Evolutionary conservation across 225 moss, liverwort and hornwort species (phyloP).

Genomic region (Takakia lepidozioides): DNA sequence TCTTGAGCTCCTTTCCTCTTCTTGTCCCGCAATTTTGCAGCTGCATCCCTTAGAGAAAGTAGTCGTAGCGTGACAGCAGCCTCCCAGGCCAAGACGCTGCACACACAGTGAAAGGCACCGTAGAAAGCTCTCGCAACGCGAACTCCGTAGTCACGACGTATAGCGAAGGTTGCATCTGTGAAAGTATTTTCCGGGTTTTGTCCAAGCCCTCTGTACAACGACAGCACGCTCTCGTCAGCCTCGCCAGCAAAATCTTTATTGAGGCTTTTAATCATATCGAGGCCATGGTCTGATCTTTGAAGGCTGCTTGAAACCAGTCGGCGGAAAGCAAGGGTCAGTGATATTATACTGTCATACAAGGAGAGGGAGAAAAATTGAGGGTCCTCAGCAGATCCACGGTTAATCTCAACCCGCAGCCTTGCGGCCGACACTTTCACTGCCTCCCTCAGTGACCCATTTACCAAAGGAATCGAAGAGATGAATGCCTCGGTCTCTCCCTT

Average conservation of each 20-base stretch:
- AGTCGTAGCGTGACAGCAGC: slow-evolving; percentile 18
- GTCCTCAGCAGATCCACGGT: slow-evolving; percentile 8
- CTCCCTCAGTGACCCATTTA: slow-evolving; percentile 28
- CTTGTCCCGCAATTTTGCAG: slow-evolving; percentile 5
- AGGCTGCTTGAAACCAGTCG: slow-evolving; percentile 8
- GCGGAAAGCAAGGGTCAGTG: slow-evolving; percentile 14
- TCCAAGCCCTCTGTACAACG: background rate
- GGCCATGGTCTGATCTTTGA: slow-evolving; percentile 8
- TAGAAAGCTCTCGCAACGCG: slow-evolving; percentile 3
- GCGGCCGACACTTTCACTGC: slow-evolving; percentile 14
- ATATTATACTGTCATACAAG: slow-evolving; percentile 12
- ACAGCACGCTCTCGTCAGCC: background rate
- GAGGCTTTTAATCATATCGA: slow-evolving; percentile 6
- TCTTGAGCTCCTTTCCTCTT: slow-evolving; percentile 11
- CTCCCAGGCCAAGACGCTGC: slow-evolving; percentile 16
- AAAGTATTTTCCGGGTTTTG: background rate
- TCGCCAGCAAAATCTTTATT: background rate
- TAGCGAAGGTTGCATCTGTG: slow-evolving; percentile 1
- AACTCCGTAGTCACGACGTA: slow-evolving; percentile 7
- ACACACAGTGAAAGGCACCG: slow-evolving; percentile 11
- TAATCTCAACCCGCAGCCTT: slow-evolving; percentile 25
- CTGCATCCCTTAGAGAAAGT: slow-evolving; percentile 20
- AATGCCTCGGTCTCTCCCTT: slow-evolving; percentile 18
- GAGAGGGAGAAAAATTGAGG: slow-evolving; percentile 6
- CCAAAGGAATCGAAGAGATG: slow-evolving; percentile 15